These are phyloP conservation scores for Primulina huaijiensis DNA, from an alignment of 257 asterid genomes.

Conservation along the genomic window DNA sequence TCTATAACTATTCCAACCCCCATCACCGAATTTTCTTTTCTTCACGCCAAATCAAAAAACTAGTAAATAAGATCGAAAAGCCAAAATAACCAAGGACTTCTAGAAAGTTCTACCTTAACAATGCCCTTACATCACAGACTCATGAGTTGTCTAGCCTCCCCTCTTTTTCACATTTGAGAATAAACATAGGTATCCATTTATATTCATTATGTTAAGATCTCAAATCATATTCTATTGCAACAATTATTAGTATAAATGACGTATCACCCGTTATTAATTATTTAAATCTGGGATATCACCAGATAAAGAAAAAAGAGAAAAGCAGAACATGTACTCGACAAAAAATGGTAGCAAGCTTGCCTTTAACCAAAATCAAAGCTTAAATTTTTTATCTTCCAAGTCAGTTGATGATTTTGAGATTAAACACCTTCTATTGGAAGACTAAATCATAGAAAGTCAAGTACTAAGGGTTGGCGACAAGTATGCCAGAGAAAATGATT, in stretches of 20 bases:
- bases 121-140: background rate
- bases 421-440: background rate
- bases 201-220: too few relatives aligned
- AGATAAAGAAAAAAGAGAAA: too few relatives aligned
- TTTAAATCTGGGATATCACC: too few relatives aligned
- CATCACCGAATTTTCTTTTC: background rate
- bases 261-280: too few relatives aligned
- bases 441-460: background rate
- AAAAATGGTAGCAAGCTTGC: too few relatives aligned
- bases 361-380: too few relatives aligned
- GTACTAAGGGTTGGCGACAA: background rate
- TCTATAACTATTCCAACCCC: background rate
- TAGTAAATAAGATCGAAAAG: background rate
- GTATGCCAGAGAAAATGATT: background rate
- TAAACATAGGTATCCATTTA: background rate
- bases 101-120: background rate
- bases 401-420: background rate
- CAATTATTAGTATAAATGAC: too few relatives aligned
- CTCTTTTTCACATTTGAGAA: background rate
- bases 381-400: background rate
- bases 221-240: too few relatives aligned
- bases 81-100: background rate
- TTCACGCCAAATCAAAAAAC: background rate
- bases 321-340: too few relatives aligned
- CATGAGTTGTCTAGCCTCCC: background rate